Evolutionary conservation across 805 yeast genomes (phyloP), one percentile per base, ranked within the genome.

Genomic region (Candida tibetensis): DNA sequence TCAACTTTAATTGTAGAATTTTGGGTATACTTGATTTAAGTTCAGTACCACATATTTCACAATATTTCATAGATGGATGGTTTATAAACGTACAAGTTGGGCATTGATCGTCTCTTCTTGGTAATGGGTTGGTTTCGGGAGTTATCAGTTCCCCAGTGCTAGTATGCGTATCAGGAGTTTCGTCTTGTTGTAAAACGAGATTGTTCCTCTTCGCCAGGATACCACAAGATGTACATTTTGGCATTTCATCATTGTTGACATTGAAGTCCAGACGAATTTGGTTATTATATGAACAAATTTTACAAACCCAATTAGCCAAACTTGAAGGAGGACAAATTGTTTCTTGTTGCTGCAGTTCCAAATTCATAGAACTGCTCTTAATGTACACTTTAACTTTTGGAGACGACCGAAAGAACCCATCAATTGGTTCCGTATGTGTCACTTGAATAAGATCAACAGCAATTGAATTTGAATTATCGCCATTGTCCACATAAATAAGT

Each of bases 41-140:
- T 23, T 67, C 66, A 0, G 82, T 68, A 0, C 96, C 96, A 63
- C 98, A 91, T 54, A 93, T 74, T 58, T 91, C 99, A 60, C 99
- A 91, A 45, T 69, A 71, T 26, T 70, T 60, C 69, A 91, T 67
- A 2, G 85, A 77, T 0, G 89, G 85, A 57, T 90, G 96, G 56
- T 91, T 93, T 9, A 78, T 63, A 52, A 89, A 91, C 0, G 98
- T 86, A 49, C 95, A 86, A 34, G 58, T 62, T 0, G 74, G 71
- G 42, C 82, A 77, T 43, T 64, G 70, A 25, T 67, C 68, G 2
- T 62, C 65, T 23, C 64, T 33, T 31, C 21, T 35, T 5, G 33
- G 28, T 7, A 17, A 21, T 6, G 17, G 22, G 31, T 34, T 14
- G 38, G 39, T 14, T 9, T 28, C 32, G 6, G 30, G 34, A 3